These are phyloP conservation scores for Entomortierella parvispora DNA, from an alignment of 192 early-diverging fungal species.

Conservation along the genomic window DNA sequence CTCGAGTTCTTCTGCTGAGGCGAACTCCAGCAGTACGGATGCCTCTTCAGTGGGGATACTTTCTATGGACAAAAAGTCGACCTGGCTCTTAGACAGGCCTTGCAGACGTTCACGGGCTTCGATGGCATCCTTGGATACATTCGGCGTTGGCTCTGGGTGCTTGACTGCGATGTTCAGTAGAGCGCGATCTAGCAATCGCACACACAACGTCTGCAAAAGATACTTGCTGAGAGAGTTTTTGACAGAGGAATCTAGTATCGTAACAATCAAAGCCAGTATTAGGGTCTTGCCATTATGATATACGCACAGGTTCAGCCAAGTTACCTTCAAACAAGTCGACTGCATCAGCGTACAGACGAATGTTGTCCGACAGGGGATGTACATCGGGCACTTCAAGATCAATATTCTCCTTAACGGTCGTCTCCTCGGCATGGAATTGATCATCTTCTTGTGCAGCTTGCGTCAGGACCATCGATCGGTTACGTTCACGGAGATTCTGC, in stretches of 20 bases:
- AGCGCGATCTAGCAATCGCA: constrained; percentile 13
- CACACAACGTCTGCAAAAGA: constrained; percentile 36
- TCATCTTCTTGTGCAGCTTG: constrained; percentile 13
- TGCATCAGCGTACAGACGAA: constrained; percentile 19
- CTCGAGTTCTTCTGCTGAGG: background rate
- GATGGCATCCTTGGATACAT: background rate
- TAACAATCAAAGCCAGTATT: too few species aligned
- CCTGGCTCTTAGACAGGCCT: background rate
- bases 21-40: background rate
- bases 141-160: background rate
- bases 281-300: background rate
- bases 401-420: background rate
- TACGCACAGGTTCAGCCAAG: background rate
- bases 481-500: constrained; percentile 34
- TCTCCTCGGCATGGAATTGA: background rate
- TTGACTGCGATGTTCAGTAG: background rate
- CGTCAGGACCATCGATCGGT: constrained; percentile 31
- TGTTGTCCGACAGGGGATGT: constrained; percentile 12
- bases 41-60: constrained; percentile 11
- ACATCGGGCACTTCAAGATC: background rate
- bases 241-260: constrained; percentile 8
- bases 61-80: background rate
- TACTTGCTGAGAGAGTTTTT: constrained; percentile 47
- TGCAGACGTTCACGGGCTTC: background rate
- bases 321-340: constrained; percentile 46